These are phyloP conservation scores for Aspergillus asperescens DNA, from an alignment of 495 filamentous ascomycete species.

Conservation along the genomic window DNA sequence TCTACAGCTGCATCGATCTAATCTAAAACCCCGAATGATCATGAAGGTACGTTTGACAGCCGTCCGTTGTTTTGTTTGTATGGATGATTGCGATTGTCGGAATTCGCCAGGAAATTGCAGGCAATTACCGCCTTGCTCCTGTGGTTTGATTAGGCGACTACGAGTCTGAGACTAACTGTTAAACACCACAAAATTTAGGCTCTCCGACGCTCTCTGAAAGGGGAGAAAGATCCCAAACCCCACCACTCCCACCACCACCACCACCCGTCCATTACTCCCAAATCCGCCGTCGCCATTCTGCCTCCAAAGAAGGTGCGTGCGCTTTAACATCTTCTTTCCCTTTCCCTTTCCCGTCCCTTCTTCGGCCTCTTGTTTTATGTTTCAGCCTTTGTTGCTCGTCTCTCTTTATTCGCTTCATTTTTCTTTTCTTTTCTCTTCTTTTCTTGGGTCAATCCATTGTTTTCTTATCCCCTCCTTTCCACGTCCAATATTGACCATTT, in stretches of 20 bases:
- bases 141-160: slow-evolving; percentile 14
- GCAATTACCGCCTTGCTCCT: neutral
- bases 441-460: slow-evolving; percentile 5
- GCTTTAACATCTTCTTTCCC: slow-evolving; percentile 14
- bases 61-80: neutral
- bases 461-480: slow-evolving; percentile 5
- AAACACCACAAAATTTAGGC: slow-evolving; percentile 46
- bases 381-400: slow-evolving; percentile 1
- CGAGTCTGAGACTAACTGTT: slow-evolving; percentile 12
- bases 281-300: slow-evolving; percentile 89
- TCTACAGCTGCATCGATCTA: neutral
- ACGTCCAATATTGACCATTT: slow-evolving; percentile 15
- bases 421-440: slow-evolving; percentile 1
- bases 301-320: slow-evolving; percentile 86
- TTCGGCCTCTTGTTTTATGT: neutral
- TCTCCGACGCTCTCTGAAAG: slow-evolving; percentile 80
- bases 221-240: slow-evolving; percentile 68
- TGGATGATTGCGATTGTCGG: slow-evolving; percentile 16
- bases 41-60: slow-evolving; percentile 33
- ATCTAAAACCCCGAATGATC: neutral
- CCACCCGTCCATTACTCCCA: slow-evolving; percentile 84
- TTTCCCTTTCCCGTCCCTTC: slow-evolving; percentile 10
- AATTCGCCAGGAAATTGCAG: slow-evolving; percentile 13
- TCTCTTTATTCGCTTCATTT: slow-evolving; percentile 6
- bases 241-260: slow-evolving; percentile 66